Base-by-base conservation (phyloP, 2,329 filamentous ascomycete genomes). In the Teratosphaeriaceae sp. region DNA sequence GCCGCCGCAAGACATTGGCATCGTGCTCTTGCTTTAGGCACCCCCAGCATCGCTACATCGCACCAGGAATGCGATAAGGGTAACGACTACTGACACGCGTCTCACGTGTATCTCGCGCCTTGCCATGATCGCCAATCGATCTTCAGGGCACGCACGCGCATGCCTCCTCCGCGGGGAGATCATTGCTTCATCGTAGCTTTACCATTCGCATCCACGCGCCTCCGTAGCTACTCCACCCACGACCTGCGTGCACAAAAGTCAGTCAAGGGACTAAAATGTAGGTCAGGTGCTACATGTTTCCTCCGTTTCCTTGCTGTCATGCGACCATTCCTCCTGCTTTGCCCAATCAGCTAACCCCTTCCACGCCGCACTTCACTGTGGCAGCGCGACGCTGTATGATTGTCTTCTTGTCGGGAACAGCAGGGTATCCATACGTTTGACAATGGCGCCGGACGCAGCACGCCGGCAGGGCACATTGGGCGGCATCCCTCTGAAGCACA, bases 401-500 rank as follows among this genome's bases (percentile, higher is more conserved):
- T 30, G 13, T 30, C n/a, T n/a, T n/a, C n/a, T 35, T 35, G 31
- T 18, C 31, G 16, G 31, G 16, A 19, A 21, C 31, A 5, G 5
- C 5, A 6, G 13, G 11, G 5, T n/a, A 18, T 11, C 31, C 6
- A 16, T 13, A 19, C 6, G 16, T 33, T 6, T 18, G 12, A 6
- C 31, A 13, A 48, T 48, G 46, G 46, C 34, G 18, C 11, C 36
- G 11, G 50, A 52, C 12, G 43, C 30, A n/a, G 43, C 48, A n/a
- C 54, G 51, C 12, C 52, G 55, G 40, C 46, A 47, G 35, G 55
- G 57, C 29, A 55, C 59, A 29, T 51, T 64, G 46, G 59, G 51
- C 54, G 80, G 82, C 48, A 59, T 85, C 54, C 75, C 81, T 35
- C 74, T 84, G 72, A 85, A 85, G 71, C 77, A 82, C 60, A 64